phyloP scores from a whole-genome alignment of 2,329 filamentous ascomycete genomes.

The Cordyceps cicadae region DNA sequence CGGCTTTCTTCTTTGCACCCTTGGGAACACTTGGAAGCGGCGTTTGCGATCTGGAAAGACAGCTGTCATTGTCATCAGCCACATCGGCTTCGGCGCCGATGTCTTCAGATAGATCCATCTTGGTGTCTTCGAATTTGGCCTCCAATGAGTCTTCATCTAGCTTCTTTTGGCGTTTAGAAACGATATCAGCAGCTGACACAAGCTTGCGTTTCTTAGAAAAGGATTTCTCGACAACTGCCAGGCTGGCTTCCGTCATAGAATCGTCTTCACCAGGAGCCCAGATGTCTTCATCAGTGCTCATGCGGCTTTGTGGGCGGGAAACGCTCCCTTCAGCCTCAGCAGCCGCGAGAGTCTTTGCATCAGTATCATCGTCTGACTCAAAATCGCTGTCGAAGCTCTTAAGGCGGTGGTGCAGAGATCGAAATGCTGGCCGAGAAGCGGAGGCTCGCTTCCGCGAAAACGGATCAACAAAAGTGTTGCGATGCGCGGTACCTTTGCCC shows the following conservation, averaged over 20 bases:
- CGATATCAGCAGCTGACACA: constrained; percentile 54
- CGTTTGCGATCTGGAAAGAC: constrained; percentile 38
- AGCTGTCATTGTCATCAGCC: constrained; percentile 39
- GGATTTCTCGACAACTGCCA: constrained; percentile 50
- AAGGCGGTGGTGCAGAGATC: constrained; percentile 71
- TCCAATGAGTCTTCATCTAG: constrained; percentile 71
- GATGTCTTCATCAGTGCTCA: constrained; percentile 53
- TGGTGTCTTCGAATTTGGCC: constrained; percentile 46
- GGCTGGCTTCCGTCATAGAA: constrained; percentile 65
- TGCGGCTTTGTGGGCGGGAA: constrained; percentile 70
- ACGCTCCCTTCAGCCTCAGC: constrained; percentile 81
- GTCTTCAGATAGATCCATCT: constrained; percentile 42
- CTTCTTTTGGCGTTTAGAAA: constrained; percentile 74
- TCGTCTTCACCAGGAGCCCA: constrained; percentile 51
- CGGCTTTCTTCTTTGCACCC: constrained; percentile 40
- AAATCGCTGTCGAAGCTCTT: constrained; percentile 57
- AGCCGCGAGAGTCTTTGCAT: constrained; percentile 47
- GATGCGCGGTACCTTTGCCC: constrained; percentile 42
- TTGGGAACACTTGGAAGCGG: constrained; percentile 27
- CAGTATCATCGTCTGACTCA: constrained; percentile 80
- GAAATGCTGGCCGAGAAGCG: constrained; percentile 52
- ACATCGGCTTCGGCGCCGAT: constrained; percentile 39
- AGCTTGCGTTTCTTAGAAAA: constrained; percentile 66
- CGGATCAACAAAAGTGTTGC: constrained; percentile 58
- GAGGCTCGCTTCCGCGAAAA: constrained; percentile 57